Conservation (phyloP, 768 basidiomycete species). For the Mycena rebaudengoi region DNA sequence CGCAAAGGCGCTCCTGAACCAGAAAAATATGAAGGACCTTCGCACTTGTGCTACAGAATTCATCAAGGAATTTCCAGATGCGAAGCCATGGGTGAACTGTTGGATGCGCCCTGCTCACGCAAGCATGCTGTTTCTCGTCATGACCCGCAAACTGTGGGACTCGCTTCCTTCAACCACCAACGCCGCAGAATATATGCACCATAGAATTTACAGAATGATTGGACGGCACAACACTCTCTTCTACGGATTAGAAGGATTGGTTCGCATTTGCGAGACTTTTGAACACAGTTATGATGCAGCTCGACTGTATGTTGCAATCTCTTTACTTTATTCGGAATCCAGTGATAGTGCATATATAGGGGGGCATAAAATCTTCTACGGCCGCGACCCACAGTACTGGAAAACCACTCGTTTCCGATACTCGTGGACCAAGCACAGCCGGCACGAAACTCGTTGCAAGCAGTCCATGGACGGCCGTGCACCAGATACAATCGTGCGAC, state of each 20-base stretch:
- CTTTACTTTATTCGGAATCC: background rate
- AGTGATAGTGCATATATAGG: background rate
- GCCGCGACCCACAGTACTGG: background rate
- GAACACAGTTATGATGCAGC: background rate
- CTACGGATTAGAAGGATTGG: background rate
- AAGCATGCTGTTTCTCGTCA: slow-evolving; percentile 24
- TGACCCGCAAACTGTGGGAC: slow-evolving; percentile 24
- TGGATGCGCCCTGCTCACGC: slow-evolving; percentile 35
- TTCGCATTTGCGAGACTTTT: background rate
- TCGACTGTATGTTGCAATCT: background rate
- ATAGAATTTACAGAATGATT: slow-evolving; percentile 18
- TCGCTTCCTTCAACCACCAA: slow-evolving; percentile 27
- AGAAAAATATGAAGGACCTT: slow-evolving; percentile 16
- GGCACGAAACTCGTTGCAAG: background rate
- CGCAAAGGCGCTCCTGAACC: slow-evolving; percentile 6
- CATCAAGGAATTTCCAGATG: slow-evolving; percentile 31
- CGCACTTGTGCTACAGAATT: slow-evolving; percentile 2
- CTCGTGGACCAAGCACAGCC: background rate
- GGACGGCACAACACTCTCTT: background rate
- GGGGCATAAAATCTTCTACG: background rate
- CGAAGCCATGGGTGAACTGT: slow-evolving; percentile 41
- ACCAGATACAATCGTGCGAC: background rate
- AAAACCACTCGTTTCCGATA: background rate
- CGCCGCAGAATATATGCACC: slow-evolving; percentile 31
- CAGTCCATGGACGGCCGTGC: background rate